Evolutionary conservation across 2,329 filamentous ascomycete genomes (phyloP), one percentile per base, ranked within the genome.

Genomic region (Clonostachys rhizophaga): DNA sequence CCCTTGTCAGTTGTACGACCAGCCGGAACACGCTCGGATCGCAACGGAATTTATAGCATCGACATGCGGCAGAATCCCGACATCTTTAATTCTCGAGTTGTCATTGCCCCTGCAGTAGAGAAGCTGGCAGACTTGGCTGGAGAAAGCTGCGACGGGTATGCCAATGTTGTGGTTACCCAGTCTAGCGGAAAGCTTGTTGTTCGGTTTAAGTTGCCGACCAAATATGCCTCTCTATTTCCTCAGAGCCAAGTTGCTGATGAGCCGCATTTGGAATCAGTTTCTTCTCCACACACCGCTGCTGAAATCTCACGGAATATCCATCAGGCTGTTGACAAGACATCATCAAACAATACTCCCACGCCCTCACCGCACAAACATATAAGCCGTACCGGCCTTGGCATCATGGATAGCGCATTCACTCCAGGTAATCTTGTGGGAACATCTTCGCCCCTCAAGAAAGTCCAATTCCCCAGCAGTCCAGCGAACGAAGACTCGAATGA

Each of bases 201-300:
- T 50, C 56, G 62, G 60, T 67, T 67, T 65, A 68, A 68, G 65
- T 40, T 68, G 45, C 61, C 65, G 45, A 50, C 55, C 18, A 48
- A 62, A 47, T 60, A 60, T 46, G 56, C 59, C 24, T 46, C 54
- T 35, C 47, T 64, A 40, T 65, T 68, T 46, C 59, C 63, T 12
- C 40, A 50, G 3, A 60, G 48, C 45, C 59, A 64, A 44, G 59
- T 56, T 4, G 51, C 53, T 16, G 55, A 63, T n/a, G 58, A 60
- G 35, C 55, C 57, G 34, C 53, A 36, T 3, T 58, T 58, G 24
- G 24, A 30, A 30, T 30, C 24, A 30, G 24, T 30, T 10, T 52
- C 55, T 12, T 44, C 45, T 5, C 53, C 58, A 2, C 58, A 57
- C 8, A 59, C 54, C 2, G 49, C 52, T 3, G 24, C 24, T 30